These are phyloP conservation scores for Paracoccidioides brasiliensis DNA, from an alignment of 2,329 filamentous ascomycete genomes.

Conservation along the genomic window DNA sequence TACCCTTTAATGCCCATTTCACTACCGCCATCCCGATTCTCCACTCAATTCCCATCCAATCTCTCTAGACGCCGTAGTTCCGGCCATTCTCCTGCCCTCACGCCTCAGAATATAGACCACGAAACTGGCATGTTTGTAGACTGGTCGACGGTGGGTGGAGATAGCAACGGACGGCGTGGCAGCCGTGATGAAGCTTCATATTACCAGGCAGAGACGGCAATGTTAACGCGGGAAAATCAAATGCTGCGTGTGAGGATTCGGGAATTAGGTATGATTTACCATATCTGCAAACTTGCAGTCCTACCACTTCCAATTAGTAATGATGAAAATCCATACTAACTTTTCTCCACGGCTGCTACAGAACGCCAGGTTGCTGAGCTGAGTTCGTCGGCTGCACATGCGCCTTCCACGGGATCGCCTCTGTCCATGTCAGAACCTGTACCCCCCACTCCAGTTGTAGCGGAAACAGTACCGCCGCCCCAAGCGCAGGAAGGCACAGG, in stretches of 20 bases:
- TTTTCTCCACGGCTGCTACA: conserved; percentile 6
- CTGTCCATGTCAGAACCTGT: conserved; percentile 12
- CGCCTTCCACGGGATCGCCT: conserved; percentile 11
- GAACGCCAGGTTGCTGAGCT: conserved; percentile 22
- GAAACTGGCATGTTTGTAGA: conserved; percentile 7
- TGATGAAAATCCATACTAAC: conserved; percentile 3
- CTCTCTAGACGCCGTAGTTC: conserved; percentile 25
- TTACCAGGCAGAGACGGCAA: conserved; percentile 37
- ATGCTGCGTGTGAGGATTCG: conserved; percentile 36
- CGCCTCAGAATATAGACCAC: conserved; percentile 4
- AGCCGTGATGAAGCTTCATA: conserved; percentile 35
- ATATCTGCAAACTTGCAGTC: background rate
- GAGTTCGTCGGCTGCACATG: conserved; percentile 12
- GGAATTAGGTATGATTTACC: conserved; percentile 28
- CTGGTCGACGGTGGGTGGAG: conserved; percentile 9
- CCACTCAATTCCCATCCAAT: conserved; percentile 19
- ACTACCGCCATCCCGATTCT: conserved; percentile 19
- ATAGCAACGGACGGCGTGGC: conserved; percentile 21
- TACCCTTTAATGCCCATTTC: conserved; percentile 27
- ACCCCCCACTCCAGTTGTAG: background rate
- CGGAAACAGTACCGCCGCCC: conserved; percentile 2
- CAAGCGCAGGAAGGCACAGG: background rate
- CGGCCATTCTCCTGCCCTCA: conserved; percentile 25
- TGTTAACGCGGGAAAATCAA: conserved; percentile 35
- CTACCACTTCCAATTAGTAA: background rate